Evolutionary conservation across 371 early-diverging fungal genomes (phyloP).

Genomic region (Mucor racemosus): DNA sequence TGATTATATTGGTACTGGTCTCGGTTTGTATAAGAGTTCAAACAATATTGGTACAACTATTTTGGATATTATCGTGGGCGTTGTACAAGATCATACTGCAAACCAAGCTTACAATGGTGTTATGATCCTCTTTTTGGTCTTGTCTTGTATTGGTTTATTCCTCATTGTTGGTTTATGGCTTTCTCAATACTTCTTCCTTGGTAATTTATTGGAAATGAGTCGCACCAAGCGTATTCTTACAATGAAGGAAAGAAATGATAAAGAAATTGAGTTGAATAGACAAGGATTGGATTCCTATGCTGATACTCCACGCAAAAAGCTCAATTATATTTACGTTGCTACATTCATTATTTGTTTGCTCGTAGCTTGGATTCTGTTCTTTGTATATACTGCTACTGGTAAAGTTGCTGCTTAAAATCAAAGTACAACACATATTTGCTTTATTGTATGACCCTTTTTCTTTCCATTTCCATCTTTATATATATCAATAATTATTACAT

Average conservation of each 20-base stretch:
- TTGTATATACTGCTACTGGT: constrained; percentile 32
- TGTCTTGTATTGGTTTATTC: constrained; percentile 33
- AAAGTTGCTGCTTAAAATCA: constrained; percentile 23
- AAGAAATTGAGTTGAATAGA: constrained; percentile 26
- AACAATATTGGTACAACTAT: constrained; percentile 68
- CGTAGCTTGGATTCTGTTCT: constrained; percentile 38
- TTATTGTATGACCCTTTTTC: too few relatives aligned
- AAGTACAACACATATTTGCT: too few relatives aligned
- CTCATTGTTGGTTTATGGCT: constrained; percentile 26
- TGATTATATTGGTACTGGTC: constrained; percentile 66
- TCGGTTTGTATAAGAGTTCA: constrained; percentile 70
- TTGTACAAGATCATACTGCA: constrained; percentile 58
- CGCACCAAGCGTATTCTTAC: constrained; percentile 26
- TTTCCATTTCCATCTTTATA: too few relatives aligned
- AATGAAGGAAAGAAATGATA: constrained; percentile 38
- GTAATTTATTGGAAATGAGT: constrained; percentile 31
- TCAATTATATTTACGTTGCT: constrained; percentile 25
- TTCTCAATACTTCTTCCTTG: constrained; percentile 25
- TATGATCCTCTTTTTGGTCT: constrained; percentile 54
- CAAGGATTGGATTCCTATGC: constrained; percentile 32
- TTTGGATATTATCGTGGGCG: constrained; percentile 67
- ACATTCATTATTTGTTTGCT: constrained; percentile 22
- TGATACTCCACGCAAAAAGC: constrained; percentile 8
- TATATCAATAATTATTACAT: too few relatives aligned
- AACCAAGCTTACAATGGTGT: constrained; percentile 53